Evolutionary conservation across 73 alveolate genomes (phyloP), one percentile per base, ranked within the genome.

Genomic region (Effrenium voratum): DNA sequence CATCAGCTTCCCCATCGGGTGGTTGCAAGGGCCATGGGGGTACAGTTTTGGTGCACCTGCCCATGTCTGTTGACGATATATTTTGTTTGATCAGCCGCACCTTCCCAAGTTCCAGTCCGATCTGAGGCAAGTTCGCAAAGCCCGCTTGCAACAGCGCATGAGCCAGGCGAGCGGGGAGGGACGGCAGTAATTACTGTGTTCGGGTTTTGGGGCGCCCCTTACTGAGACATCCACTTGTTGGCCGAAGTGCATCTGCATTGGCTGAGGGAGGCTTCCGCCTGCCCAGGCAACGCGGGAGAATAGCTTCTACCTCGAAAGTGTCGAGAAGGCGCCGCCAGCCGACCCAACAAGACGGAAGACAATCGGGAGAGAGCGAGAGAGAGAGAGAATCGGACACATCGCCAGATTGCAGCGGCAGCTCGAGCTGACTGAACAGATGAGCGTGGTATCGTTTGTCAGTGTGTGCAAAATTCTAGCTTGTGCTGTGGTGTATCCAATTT

Each of bases 131-230:
- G 99, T 99, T 8, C 99, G 99, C 79, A 99, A 99, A 84, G 99
- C 99, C 86, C 99, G 99, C 99, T 87, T 99, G 96, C 99, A 99
- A 94, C 99, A 98, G 75, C 99, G 98, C 82, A 99, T 99, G 88
- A 94, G 98, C 47, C 99, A 99, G 99, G 96, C 75, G 22, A 12
- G 41, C 12, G 50, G 36, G 75, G 24, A n/a, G n/a, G n/a, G n/a
- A n/a, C n/a, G n/a, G n/a, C n/a, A n/a, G n/a, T n/a, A n/a, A n/a
- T n/a, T n/a, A n/a, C n/a, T n/a, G n/a, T n/a, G n/a, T n/a, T n/a
- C n/a, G n/a, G n/a, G n/a, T n/a, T n/a, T n/a, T n/a, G n/a, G n/a
- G n/a, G n/a, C n/a, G n/a, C n/a, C n/a, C n/a, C n/a, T 24, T 30
- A 57, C n/a, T 30, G 70, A 57, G 70, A 30, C 70, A 52, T 52